A percentile compares a stretch with the other conserved stretches of the same genome.
phyloP scores from a whole-genome alignment of 306 rosid genomes.

The Cucurbita maxima region DNA sequence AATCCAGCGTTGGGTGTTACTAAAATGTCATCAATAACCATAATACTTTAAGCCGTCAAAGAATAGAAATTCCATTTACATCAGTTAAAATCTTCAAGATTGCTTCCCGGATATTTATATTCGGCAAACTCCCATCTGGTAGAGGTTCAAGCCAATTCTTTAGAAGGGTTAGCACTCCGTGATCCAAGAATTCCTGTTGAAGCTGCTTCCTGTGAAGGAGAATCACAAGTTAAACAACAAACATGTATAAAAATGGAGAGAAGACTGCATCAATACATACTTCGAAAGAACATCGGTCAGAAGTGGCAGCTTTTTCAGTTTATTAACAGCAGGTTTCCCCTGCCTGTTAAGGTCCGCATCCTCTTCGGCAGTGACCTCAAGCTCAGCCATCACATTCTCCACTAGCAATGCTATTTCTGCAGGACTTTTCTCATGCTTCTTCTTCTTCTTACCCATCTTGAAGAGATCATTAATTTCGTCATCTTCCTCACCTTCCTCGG shows the following conservation, averaged over 20 bases:
- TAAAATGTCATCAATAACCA: neutral
- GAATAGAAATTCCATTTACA: constrained; percentile 24
- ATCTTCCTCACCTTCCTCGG: constrained; percentile 82
- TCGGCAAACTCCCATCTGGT: constrained; percentile 92
- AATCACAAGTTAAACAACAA: neutral
- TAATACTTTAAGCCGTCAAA: constrained; percentile 1
- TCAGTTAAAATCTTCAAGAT: constrained; percentile 76
- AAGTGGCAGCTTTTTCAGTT: constrained; percentile 75
- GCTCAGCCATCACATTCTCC: constrained; percentile 96
- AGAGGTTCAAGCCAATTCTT: constrained; percentile 97
- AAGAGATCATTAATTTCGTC: constrained; percentile 65
- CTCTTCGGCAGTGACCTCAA: constrained; percentile 91
- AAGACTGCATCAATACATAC: constrained; percentile 20
- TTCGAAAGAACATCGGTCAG: constrained; percentile 86
- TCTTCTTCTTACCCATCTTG: constrained; percentile 70
- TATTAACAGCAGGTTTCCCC: constrained; percentile 79
- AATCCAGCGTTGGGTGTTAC: constrained; percentile 15
- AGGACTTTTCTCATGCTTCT: constrained; percentile 79
- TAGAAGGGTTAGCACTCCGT: constrained; percentile 65
- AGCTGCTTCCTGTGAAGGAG: constrained; percentile 61
- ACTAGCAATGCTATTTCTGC: constrained; percentile 83
- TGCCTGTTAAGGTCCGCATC: constrained; percentile 79
- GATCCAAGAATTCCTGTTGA: constrained; percentile 81
- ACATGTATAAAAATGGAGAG: neutral
- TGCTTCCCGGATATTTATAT: constrained; percentile 70